Evolutionary conservation across 2,329 filamentous ascomycete species (phyloP), one percentile per base, ranked within the genome.

Genomic region (Cytospora leucostoma): DNA sequence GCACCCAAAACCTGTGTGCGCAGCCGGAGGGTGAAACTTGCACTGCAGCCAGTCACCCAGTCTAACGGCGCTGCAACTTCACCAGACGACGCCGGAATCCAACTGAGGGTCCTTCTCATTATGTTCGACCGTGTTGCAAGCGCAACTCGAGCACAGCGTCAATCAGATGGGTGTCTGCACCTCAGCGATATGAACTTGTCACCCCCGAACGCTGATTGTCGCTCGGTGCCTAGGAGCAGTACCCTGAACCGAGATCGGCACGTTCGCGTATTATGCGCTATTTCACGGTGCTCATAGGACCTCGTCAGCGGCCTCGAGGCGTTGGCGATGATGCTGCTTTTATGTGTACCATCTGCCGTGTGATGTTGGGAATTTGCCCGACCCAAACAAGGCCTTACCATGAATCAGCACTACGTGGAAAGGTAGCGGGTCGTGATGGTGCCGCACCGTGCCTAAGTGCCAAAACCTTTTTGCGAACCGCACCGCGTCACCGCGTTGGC

Each of bases 11-110:
- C 13, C n/a, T 60, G 51, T 49, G 54, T 17, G 54, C 54, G 64
- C 61, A 61, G 61, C 47, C 44, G 56, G 53, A 64, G 61, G 47
- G 58, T 59, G 61, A 66, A 56, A 62, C 60, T 65, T 38, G 27
- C 32, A 52, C 53, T 63, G 49, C 61, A 66, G 54, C 58, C 57
- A 13, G 37, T 51, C 52, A 59, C 52, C 35, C 51, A 49, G 33
- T 54, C 33, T 56, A 47, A 49, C 53, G 15, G 21, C 40, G 21
- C 64, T 64, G 58, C 64, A 60, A 61, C 54, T 56, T 40, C 54
- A 32, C 54, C 61, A 66, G 56, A 56, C 51, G 51, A 47, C 38
- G 13, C 19, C 49, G n/a, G 57, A 64, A 55, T 12, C 32, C 21
- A 37, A 35, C 2, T n/a, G 19, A 19, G 57, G 19, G 37, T 55